Evolutionary conservation across 768 basidiomycete genomes (phyloP), one percentile per base, ranked within the genome.

Genomic region (Leccinum truebloodii): DNA sequence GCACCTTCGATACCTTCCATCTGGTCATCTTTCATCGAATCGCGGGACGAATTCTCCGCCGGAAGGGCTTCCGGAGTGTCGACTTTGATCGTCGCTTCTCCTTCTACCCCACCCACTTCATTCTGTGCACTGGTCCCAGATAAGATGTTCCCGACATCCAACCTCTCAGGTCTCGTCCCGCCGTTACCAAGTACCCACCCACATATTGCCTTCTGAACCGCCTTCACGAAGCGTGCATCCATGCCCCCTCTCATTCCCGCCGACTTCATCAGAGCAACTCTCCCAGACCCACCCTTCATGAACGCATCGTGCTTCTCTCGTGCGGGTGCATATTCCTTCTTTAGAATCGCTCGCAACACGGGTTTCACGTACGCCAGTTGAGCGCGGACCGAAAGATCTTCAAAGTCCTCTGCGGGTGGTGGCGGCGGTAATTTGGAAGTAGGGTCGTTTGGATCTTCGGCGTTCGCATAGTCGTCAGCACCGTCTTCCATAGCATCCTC

Each of bases 311-410:
- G 86, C 24, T 78, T 78, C 28, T 65, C 65, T 58, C 62, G 67
- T 2, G 83, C 82, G 1, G 91, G 90, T 1, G 58, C 61, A 67
- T 88, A 92, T 34, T 69, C 65, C 34, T 81, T 81, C 35, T 79
- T 80, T 35, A 92, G 70, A 34, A 91, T 81, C 1, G 85, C 86
- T 26, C 67, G 72, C 48, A 93, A 73, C 14, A 91, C 77, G 2
- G 84, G 84, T 61, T 87, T 90, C 28, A 82, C 78, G 65, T 89
- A 90, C 12, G 75, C 80, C 58, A 93, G 83, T 63, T 92, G 89
- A 41, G 82, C 73, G 20, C 76, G 77, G 7, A 89, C 78, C 6
- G 78, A 57, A 32, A 90, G 78, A 22, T 77, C 71, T 44, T 63
- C 68, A 63, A 89, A 90, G n/a, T 73, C 71, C 0, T 68, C 66